Percentiles rank a stretch among this genome's conserved stretches.
phyloP scores from a whole-genome alignment of 768 basidiomycete species.

The Tremella fuciformis region DNA sequence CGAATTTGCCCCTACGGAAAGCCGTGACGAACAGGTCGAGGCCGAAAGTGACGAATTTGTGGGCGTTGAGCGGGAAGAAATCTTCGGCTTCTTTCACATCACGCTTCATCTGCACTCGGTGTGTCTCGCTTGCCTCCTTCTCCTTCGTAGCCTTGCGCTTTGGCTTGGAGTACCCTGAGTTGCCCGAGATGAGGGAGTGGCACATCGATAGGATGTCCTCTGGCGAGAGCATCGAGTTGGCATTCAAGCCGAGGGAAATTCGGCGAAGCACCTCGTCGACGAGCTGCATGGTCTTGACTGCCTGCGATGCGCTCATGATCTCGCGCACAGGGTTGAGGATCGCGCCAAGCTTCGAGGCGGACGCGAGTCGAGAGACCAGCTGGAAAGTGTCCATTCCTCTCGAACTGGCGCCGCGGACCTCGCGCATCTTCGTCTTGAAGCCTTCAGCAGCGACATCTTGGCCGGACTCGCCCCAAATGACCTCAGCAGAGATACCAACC shows the following conservation, averaged over 20 bases:
- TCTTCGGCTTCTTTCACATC: slow-evolving; percentile 59
- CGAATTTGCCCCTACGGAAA: slow-evolving; percentile 77
- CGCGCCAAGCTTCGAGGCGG: slow-evolving; percentile 70
- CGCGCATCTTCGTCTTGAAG: slow-evolving; percentile 91
- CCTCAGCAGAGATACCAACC: slow-evolving; percentile 76
- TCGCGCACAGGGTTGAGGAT: slow-evolving; percentile 74
- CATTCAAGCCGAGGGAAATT: slow-evolving; percentile 76
- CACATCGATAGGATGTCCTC: slow-evolving; percentile 74
- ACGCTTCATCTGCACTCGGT: slow-evolving; percentile 75
- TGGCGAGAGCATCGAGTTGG: slow-evolving; percentile 69
- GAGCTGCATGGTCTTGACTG: slow-evolving; percentile 71
- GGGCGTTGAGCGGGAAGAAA: slow-evolving; percentile 81
- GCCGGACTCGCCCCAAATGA: slow-evolving; percentile 89
- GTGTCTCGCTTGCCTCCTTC: slow-evolving; percentile 57
- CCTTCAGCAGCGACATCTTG: slow-evolving; percentile 82
- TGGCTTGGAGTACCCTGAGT: slow-evolving; percentile 78
- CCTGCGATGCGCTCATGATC: slow-evolving; percentile 81
- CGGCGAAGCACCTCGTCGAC: slow-evolving; percentile 86
- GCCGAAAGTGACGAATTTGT: slow-evolving; percentile 86
- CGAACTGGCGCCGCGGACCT: slow-evolving; percentile 78
- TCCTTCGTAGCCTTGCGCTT: slow-evolving; percentile 52
- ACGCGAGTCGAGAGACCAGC: slow-evolving; percentile 72
- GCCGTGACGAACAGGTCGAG: slow-evolving; percentile 87
- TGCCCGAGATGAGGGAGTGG: slow-evolving; percentile 85
- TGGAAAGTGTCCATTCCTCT: slow-evolving; percentile 82